Evolutionary conservation across 805 yeast species (phyloP), one percentile per base, ranked within the genome.

Genomic region (Brettanomyces sp.): DNA sequence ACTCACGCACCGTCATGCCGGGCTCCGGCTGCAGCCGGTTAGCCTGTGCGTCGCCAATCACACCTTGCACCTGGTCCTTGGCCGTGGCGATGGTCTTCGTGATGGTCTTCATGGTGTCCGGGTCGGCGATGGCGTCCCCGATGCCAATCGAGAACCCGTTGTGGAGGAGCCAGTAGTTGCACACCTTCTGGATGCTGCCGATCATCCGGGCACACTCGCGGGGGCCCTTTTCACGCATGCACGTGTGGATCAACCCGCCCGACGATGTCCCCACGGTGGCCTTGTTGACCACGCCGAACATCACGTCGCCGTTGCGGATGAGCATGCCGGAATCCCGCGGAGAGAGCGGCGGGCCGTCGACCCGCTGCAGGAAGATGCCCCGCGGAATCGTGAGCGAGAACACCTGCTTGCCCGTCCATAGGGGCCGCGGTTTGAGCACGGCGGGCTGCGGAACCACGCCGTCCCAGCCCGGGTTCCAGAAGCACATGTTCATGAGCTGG

Each of bases 391-490:
- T 88, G 77, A 86, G 74, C 3, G 97, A 89, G 47, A 88, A 65
- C 66, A 93, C 73, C 67, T 93, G 99, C 64, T 93, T 93, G 66
- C 99, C 99, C 2, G 95, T 75, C 99, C 99, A 93, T 56, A 93
- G 66, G 22, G 98, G 97, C 65, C 85, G 87, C 47, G 99, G 99
- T 60, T 89, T 91, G 48, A 87, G 57, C 45, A 93, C 81, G 3
- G 96, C 95, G 42, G 99, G 99, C 25, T 83, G 87, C 8, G 99
- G 99, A 53, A 93, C 85, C 38, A 85, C 85, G 56, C 99, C 99
- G 70, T 93, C 96, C 99, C 99, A 93, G 52, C 83, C 82, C 21
- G 98, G 98, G 55, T 95, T 88, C 99, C 99, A 95, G 66, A 85
- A 93, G 55, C 90, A 74, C 71, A 95, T 85, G 62, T 93, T 93